Evolutionary conservation across 2,329 filamentous ascomycete genomes (phyloP).

Genomic region (Clarireedia paspali): DNA sequence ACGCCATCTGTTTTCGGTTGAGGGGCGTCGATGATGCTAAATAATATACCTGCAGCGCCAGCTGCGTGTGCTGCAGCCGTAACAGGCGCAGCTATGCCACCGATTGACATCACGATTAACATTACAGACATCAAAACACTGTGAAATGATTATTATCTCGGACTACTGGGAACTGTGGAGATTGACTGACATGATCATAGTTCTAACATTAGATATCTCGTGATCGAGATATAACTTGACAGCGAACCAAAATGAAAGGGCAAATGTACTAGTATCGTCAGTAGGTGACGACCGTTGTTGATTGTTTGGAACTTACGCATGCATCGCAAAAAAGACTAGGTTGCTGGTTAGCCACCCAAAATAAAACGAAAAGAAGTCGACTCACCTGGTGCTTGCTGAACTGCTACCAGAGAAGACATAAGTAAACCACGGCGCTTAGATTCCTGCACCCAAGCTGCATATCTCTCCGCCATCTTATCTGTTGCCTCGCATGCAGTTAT

Average conservation of each 20-base stretch:
- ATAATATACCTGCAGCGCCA: conserved; percentile 32
- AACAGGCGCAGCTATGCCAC: conserved; percentile 49
- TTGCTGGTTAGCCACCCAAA: background rate
- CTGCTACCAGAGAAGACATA: conserved; percentile 22
- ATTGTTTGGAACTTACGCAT: conserved; percentile 8
- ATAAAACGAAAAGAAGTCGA: background rate
- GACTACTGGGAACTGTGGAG: background rate
- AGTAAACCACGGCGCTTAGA: conserved; percentile 32
- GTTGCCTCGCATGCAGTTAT: conserved; percentile 56
- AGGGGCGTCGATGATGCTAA: conserved; percentile 30
- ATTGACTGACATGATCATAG: conserved; percentile 44
- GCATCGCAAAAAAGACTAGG: conserved; percentile 3
- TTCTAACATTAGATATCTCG: conserved; percentile 39
- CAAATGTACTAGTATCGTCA: conserved; percentile 40
- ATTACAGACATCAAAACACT: conserved; percentile 33
- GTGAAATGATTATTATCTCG: conserved; percentile 25
- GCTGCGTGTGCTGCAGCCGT: conserved; percentile 39
- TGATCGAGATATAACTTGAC: conserved; percentile 40
- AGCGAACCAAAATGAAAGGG: conserved; percentile 56
- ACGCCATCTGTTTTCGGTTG: conserved; percentile 35
- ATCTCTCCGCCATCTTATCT: conserved; percentile 43
- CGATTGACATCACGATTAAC: conserved; percentile 41
- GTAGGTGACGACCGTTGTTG: background rate
- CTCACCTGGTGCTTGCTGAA: conserved; percentile 40
- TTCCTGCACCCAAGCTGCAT: conserved; percentile 45